Evolutionary conservation across 2,329 filamentous ascomycete genomes (phyloP).

Genomic region (Ascocoryne sarcoides): DNA sequence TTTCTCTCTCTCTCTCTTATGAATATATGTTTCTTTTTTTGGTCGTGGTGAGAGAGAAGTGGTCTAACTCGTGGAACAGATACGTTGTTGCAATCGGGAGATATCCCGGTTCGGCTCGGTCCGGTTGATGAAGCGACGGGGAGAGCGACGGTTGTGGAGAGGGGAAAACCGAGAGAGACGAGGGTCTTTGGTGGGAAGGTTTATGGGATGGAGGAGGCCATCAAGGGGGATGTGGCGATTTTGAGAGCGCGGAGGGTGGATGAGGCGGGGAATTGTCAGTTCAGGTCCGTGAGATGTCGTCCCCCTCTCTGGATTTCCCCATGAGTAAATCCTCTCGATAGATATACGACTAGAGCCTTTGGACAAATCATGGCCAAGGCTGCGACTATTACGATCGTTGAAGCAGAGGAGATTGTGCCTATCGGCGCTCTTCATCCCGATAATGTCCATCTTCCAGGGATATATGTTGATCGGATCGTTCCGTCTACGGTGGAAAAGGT

Average conservation of each 20-base stretch:
- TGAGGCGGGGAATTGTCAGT: slow-evolving; percentile 69
- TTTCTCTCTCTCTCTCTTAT: no score
- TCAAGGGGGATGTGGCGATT: slow-evolving; percentile 70
- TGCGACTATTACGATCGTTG: slow-evolving; percentile 68
- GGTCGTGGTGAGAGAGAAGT: no score
- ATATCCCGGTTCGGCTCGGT: slow-evolving; percentile 56
- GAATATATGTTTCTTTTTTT: background rate
- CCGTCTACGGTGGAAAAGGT: slow-evolving; percentile 62
- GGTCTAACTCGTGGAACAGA: no score
- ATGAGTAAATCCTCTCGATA: no score
- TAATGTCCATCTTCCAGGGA: slow-evolving; percentile 69
- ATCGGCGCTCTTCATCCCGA: slow-evolving; percentile 64
- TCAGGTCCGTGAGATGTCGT: no score
- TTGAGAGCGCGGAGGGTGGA: slow-evolving; percentile 70
- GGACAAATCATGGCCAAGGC: slow-evolving; percentile 75
- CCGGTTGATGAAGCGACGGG: slow-evolving; percentile 36
- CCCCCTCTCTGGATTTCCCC: no score
- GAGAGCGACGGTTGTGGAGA: slow-evolving; percentile 43
- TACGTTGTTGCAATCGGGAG: slow-evolving; percentile 58
- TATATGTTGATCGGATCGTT: slow-evolving; percentile 75
- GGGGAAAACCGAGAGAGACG: slow-evolving; percentile 58
- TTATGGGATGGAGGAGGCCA: slow-evolving; percentile 69
- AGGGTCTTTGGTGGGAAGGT: slow-evolving; percentile 63
- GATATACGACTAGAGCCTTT: slow-evolving; percentile 67
- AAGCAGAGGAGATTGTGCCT: slow-evolving; percentile 77